A percentile compares a stretch with the other conserved stretches of the same genome.
phyloP scores from a whole-genome alignment of 179 eudicot species.

The Beta macrorhiza region DNA sequence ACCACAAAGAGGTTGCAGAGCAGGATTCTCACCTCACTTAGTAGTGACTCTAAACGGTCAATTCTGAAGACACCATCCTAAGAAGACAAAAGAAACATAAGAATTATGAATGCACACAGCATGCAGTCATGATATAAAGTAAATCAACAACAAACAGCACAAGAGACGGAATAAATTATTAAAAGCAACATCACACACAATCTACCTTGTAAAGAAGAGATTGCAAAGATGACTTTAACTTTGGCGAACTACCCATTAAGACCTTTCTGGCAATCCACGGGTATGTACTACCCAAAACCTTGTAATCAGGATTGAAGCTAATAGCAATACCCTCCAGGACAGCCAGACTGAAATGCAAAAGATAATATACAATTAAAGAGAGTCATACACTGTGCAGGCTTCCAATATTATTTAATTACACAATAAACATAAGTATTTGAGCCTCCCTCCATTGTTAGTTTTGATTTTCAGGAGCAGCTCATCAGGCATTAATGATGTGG shows the following conservation, averaged over 20 bases:
- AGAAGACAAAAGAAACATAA: slow-evolving; percentile 22
- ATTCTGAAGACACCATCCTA: slow-evolving; percentile 86
- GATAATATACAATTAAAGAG: background rate
- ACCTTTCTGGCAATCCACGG: slow-evolving; percentile 97
- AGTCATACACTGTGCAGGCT: background rate
- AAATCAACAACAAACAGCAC: background rate
- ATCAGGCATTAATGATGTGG: background rate
- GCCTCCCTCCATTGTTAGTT: background rate
- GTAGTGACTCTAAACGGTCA: slow-evolving; percentile 84
- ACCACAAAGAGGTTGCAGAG: background rate
- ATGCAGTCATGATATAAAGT: background rate
- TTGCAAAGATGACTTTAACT: slow-evolving; percentile 67
- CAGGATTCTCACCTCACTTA: slow-evolving; percentile 60
- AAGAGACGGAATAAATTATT: background rate
- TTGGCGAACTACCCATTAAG: slow-evolving; percentile 74
- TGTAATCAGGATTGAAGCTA: slow-evolving; percentile 70
- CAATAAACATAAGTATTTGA: background rate
- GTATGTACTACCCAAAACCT: slow-evolving; percentile 93
- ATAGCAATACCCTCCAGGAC: slow-evolving; percentile 96
- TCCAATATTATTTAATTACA: background rate
- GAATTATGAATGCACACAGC: slow-evolving; percentile 4
- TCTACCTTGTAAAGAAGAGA: slow-evolving; percentile 81
- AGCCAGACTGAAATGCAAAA: slow-evolving; percentile 61
- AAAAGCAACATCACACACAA: background rate
- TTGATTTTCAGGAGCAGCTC: background rate